phyloP scores from a whole-genome alignment of 495 filamentous ascomycete genomes.

The Aspergillus nanangensis region DNA sequence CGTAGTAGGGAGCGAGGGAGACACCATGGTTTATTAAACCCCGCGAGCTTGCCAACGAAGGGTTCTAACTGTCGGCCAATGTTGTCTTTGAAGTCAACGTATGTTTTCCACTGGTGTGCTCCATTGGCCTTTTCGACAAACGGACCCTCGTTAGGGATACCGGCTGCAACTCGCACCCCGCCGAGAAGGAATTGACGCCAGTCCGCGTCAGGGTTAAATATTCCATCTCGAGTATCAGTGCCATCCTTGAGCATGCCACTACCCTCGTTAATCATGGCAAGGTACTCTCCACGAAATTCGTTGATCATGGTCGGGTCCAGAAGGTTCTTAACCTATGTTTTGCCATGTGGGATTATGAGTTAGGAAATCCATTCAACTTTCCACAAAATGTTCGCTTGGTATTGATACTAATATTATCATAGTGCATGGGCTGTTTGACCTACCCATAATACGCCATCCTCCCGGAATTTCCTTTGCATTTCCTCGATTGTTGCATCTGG shows the following conservation, averaged over 20 bases:
- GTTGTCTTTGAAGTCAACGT: slow-evolving; percentile 36
- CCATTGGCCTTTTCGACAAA: slow-evolving; percentile 14
- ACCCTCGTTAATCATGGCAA: slow-evolving; percentile 34
- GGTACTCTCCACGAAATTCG: slow-evolving; percentile 44
- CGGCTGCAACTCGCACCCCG: slow-evolving; percentile 10
- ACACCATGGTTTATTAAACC: slow-evolving; percentile 38
- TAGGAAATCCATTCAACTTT: no score
- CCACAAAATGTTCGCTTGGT: background rate
- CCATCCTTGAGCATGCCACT: slow-evolving; percentile 38
- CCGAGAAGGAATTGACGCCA: slow-evolving; percentile 12
- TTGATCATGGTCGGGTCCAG: slow-evolving; percentile 43
- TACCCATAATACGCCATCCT: background rate
- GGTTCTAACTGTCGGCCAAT: slow-evolving; percentile 34
- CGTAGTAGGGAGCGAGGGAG: slow-evolving; percentile 35
- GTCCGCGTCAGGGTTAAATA: slow-evolving; percentile 40
- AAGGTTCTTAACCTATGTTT: slow-evolving; percentile 32
- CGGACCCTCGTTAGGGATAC: slow-evolving; percentile 31
- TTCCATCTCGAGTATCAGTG: slow-evolving; percentile 21
- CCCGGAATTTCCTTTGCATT: background rate
- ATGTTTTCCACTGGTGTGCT: slow-evolving; percentile 18
- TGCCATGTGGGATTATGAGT: no score
- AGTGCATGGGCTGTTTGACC: background rate
- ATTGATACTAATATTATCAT: background rate
- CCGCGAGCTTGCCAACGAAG: slow-evolving; percentile 40
- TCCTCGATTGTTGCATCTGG: background rate